Evolutionary conservation across 345 rosid species (phyloP).

Genomic region (rapeseed (Brassica napus)): Da-Ae NC_063434.1:3121501-3122000

Average conservation of each 20-base stretch:
- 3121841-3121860: conserved; percentile 35
- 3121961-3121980: neutral
- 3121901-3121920: conserved; percentile 32
- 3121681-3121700: neutral
- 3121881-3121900: conserved; percentile 1
- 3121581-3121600: conserved; percentile 2
- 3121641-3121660: conserved; percentile 95
- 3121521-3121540: conserved; percentile 72
- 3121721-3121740: neutral
- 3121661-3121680: conserved; percentile 56
- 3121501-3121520: conserved; percentile 84
- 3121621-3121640: conserved; percentile 92
- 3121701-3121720: neutral
- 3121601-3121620: conserved; percentile 68
- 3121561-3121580: neutral
- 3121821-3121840: conserved; percentile 35
- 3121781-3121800: conserved; percentile 43
- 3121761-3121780: conserved; percentile 42
- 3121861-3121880: neutral
- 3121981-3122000: conserved; percentile 24
- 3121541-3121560: conserved; percentile 15
- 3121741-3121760: conserved; percentile 62
- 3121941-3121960: neutral
- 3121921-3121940: conserved; percentile 23
- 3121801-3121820: conserved; percentile 33